Conservation (phyloP, 306 rosid genomes). For the Argentina anserina region DNA sequence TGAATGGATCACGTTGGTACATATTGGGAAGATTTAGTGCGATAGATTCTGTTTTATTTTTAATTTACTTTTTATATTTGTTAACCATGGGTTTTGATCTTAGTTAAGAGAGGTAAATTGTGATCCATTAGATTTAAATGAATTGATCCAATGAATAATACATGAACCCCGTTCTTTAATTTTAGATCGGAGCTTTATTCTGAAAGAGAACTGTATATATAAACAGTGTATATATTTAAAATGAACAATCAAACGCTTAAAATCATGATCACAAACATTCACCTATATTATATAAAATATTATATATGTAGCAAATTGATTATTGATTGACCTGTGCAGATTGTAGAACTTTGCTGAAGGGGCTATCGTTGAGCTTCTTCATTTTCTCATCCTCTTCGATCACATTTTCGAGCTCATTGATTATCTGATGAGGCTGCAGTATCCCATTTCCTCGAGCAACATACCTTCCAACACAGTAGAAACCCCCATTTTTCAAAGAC, state of each 20-base stretch:
- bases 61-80: too few species aligned
- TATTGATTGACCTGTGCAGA: slow-evolving; percentile 39
- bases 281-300: background rate
- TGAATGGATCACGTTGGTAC: too few species aligned
- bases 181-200: too few species aligned
- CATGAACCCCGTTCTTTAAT: too few species aligned
- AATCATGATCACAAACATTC: background rate
- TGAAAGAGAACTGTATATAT: too few species aligned
- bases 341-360: slow-evolving; percentile 44
- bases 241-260: background rate
- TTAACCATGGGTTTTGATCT: too few species aligned
- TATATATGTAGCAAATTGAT: background rate
- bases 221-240: background rate
- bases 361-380: slow-evolving; percentile 34
- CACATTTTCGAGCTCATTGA: slow-evolving; percentile 32
- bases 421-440: slow-evolving; percentile 38
- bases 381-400: slow-evolving; percentile 29
- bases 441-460: slow-evolving; percentile 46
- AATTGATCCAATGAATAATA: too few species aligned
- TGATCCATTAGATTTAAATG: too few species aligned
- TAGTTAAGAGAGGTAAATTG: too few species aligned
- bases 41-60: too few species aligned
- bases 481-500: background rate
- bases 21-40: too few species aligned
- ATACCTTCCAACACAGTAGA: slow-evolving; percentile 30